A percentile compares a stretch with the other conserved stretches of the same genome.
Conservation (phyloP, 305 asterid species). For the Rubia occidens region DNA sequence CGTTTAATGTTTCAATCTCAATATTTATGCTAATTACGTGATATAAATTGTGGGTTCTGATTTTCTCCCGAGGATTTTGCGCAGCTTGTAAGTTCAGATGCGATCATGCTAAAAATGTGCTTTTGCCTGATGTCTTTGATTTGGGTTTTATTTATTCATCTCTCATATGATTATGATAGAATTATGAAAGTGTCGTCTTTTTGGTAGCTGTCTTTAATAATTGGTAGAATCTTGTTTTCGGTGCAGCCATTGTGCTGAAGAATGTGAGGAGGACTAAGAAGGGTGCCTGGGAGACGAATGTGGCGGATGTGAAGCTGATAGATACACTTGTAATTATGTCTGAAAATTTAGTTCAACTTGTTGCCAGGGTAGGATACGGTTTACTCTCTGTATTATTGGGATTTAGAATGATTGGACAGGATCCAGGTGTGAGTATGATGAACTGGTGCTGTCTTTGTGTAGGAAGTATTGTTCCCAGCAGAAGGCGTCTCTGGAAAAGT, state of each 20-base stretch:
- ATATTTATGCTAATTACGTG: slow-evolving; percentile 5
- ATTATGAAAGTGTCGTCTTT: slow-evolving; percentile 10
- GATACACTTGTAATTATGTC: slow-evolving; percentile 61
- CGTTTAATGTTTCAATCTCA: slow-evolving; percentile 3
- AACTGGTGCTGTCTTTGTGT: slow-evolving; percentile 6
- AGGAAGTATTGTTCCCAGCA: slow-evolving; percentile 52
- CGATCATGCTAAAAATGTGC: slow-evolving; percentile 7
- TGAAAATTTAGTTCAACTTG: slow-evolving; percentile 77
- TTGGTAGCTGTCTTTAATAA: not conserved
- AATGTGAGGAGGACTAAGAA: slow-evolving; percentile 63
- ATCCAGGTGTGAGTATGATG: not conserved
- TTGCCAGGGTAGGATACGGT: slow-evolving; percentile 53
- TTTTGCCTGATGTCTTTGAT: not conserved
- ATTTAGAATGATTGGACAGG: slow-evolving; percentile 8
- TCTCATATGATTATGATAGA: not conserved
- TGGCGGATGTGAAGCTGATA: slow-evolving; percentile 40
- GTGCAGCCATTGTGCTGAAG: slow-evolving; percentile 72
- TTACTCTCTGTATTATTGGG: slow-evolving; percentile 4
- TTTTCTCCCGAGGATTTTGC: slow-evolving; percentile 10
- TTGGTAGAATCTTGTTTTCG: not conserved
- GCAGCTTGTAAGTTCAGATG: slow-evolving; percentile 9
- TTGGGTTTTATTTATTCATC: not conserved
- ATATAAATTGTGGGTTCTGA: slow-evolving; percentile 9
- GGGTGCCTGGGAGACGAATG: slow-evolving; percentile 47
- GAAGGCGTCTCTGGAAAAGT: slow-evolving; percentile 35